Evolutionary conservation across 2,329 filamentous ascomycete species (phyloP), one percentile per base, ranked within the genome.

Genomic region (Phialemonium atrogriseum): DNA sequence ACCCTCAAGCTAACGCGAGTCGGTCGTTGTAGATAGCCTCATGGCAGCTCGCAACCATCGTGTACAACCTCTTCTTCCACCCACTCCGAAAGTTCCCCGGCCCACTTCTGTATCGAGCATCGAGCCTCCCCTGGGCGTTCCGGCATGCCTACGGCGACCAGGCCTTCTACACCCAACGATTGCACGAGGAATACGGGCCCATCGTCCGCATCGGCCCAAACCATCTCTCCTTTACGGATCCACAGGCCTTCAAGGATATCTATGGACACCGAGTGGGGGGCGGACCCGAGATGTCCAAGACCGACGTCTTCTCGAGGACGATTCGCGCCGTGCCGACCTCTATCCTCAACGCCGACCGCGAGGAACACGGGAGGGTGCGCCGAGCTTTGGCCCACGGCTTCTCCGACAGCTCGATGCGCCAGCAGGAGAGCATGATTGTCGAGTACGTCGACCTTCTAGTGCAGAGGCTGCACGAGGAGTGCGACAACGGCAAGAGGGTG

Each of bases 131-230:
- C 8, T 36, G 36, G 27, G 27, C 22, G 27, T 22, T 34, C 13
- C 32, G 38, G 1, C 26, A 41, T 11, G 33, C 40, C 21, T 17
- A 38, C 4, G 52, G 54, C 15, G 45, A 40, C 10, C 35, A 54
- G 4, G 41, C 45, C 13, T 47, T 45, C 17, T 44, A 51, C 32
- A 36, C 55, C 29, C 44, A 47, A 18, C 40, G 41, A 4, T 45
- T 64, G 10, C 61, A 65, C 43, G 39, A 49, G 5, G 38, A 47
- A 24, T 64, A 65, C 39, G 66, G 66, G 5, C 50, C 53, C 2
- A 54, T 69, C 2, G 64, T 70, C 7, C 60, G 67, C 8, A 48
- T 67, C 24, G 55, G 54, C 4, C 65, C 67, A 3, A 53, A 64
- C 35, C 62, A 69, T 40, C 54, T 70, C 4, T 59, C 62, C 2